Base-by-base conservation (phyloP, 2,329 filamentous ascomycete genomes). In the Aspergillus fumigatiaffinis region DNA sequence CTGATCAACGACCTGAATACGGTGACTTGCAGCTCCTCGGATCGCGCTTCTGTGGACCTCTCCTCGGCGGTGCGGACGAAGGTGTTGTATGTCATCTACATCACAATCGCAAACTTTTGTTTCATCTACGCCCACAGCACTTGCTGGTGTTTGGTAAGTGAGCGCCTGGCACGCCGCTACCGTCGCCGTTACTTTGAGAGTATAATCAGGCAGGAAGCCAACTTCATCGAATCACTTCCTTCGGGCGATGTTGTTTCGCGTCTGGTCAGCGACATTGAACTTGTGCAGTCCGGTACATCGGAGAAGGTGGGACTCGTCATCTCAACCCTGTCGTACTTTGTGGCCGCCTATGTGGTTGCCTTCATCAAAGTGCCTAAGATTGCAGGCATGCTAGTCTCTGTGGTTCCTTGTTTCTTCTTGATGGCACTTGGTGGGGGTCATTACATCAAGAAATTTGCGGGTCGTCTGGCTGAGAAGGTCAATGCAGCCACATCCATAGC, bases 261-360 rank as follows among this genome's bases (percentile, higher is more conserved):
- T 4, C 79, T 90, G 51, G 85, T 86, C 62, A 79, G 80, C 53
- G 86, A 90, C 64, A 86, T 89, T 38, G 81, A 85, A 58, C 82
- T 83, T 1, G 83, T 90, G 50, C 87, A 88, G 67, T 80, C 82
- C 0, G 87, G 87, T 8, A 88, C 87, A 0, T 86, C 84, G 2
- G 87, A 89, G 70, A 90, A 90, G 69, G 86, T 88, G 14, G 87
- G 87, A 50, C 80, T 88, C 29, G 82, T 84, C 60, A 78, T 90
- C 10, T 79, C 81, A 26, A 85, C 81, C 48, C 70, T 83, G 17
- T 84, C 84, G 1, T 90, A 88, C 70, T 89, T 89, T 66, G 70
- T 88, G 55, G 83, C 87, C 0, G 82, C 86, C 4, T 89, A 87
- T 61, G 76, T 86, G 6, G 82, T 89, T 17, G 85, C 85, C 1